Percentiles rank a stretch among this genome's conserved stretches.
Conservation (phyloP, 352 stramenopile species). For the Globisporangium iwayamae region DNA sequence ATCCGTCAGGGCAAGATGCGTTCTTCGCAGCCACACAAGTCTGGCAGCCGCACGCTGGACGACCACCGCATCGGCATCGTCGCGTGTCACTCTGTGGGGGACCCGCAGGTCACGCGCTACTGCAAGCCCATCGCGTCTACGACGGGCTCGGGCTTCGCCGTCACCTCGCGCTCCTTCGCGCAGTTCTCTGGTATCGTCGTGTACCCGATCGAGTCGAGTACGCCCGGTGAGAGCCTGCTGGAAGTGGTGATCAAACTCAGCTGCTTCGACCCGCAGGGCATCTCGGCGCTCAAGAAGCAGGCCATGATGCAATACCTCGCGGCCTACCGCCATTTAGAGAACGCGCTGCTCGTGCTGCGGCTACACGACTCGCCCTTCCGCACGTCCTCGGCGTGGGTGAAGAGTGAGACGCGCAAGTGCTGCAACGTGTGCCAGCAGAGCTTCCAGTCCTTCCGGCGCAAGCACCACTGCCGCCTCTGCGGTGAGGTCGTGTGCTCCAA, state of each 20-base stretch:
- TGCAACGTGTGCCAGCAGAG: slow-evolving; percentile 55
- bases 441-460: slow-evolving; percentile 52
- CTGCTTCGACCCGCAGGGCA: slow-evolving; percentile 45
- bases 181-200: slow-evolving; percentile 64
- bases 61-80: slow-evolving; percentile 65
- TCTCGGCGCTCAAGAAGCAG: slow-evolving; percentile 33
- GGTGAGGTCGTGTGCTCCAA: slow-evolving; percentile 70
- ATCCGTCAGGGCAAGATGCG: slow-evolving; percentile 42
- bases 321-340: slow-evolving; percentile 43
- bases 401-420: slow-evolving; percentile 41
- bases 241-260: slow-evolving; percentile 70
- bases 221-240: slow-evolving; percentile 34
- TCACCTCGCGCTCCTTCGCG: slow-evolving; percentile 40
- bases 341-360: slow-evolving; percentile 55
- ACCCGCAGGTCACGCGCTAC: slow-evolving; percentile 51
- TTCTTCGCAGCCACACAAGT: neutral
- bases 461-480: slow-evolving; percentile 75
- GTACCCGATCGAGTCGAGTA: slow-evolving; percentile 47
- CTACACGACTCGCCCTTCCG: slow-evolving; percentile 56
- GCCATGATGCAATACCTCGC: slow-evolving; percentile 52
- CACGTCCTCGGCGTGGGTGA: slow-evolving; percentile 53
- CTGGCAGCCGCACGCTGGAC: slow-evolving; percentile 13
- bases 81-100: slow-evolving; percentile 63
- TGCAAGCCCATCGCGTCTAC: slow-evolving; percentile 51
- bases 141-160: slow-evolving; percentile 22